These are phyloP conservation scores for Sesbania bispinosa DNA, from an alignment of 306 rosid species.

Conservation along the genomic window DNA sequence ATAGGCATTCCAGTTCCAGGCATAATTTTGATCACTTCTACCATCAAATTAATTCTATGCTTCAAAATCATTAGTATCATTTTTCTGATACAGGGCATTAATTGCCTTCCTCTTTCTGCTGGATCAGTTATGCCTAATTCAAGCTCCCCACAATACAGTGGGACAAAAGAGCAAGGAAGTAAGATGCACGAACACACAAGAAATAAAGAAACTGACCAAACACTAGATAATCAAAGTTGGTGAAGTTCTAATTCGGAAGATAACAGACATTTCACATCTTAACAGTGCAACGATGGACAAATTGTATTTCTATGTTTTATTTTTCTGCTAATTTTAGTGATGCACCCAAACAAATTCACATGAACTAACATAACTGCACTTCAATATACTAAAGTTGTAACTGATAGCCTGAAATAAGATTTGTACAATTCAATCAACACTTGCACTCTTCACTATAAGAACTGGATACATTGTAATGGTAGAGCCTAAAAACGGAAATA, in stretches of 20 bases:
- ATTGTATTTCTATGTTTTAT: no score
- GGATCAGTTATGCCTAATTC: neutral
- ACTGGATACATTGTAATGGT: neutral
- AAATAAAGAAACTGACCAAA: no score
- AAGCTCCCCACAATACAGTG: neutral
- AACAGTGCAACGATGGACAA: no score
- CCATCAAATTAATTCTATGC: no score
- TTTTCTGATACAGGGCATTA: neutral
- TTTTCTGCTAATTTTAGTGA: neutral
- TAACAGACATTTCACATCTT: no score
- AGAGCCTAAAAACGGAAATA: neutral
- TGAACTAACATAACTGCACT: neutral
- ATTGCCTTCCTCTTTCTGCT: neutral
- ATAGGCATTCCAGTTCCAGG: neutral
- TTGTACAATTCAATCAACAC: constrained; percentile 3
- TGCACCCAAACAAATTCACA: neutral
- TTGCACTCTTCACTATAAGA: neutral
- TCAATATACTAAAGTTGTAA: neutral
- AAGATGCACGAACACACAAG: no score
- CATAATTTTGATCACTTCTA: neutral
- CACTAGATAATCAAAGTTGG: no score
- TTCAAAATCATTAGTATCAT: no score
- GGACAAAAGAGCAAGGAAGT: neutral
- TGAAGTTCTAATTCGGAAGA: no score
- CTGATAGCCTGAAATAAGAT: neutral